Evolutionary conservation across 352 stramenopile species (phyloP).

Genomic region (Phytophthora fragariae): DNA sequence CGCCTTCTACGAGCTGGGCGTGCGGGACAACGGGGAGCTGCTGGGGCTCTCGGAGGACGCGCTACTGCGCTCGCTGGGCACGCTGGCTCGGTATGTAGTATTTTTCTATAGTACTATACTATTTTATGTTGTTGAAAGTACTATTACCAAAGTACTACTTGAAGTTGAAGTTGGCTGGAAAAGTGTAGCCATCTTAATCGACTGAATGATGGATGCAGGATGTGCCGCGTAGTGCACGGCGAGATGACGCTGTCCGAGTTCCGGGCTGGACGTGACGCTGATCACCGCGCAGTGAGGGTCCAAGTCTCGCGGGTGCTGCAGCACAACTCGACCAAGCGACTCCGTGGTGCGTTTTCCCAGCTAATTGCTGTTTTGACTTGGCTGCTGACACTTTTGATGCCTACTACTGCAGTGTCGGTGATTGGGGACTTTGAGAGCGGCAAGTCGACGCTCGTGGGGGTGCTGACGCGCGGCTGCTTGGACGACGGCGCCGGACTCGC

Average conservation of each 20-base stretch:
- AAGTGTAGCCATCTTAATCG: slow-evolving; percentile 13
- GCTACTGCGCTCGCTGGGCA: slow-evolving; percentile 76
- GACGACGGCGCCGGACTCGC: slow-evolving; percentile 89
- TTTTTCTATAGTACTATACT: not conserved
- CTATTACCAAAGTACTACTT: slow-evolving; percentile 14
- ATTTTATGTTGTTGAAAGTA: not conserved
- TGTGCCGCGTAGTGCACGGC: slow-evolving; percentile 78
- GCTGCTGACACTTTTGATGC: not conserved
- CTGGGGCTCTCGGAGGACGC: slow-evolving; percentile 72
- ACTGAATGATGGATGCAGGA: slow-evolving; percentile 42
- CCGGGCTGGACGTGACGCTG: slow-evolving; percentile 44
- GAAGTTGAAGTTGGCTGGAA: slow-evolving; percentile 13
- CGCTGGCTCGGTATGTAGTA: slow-evolving; percentile 53
- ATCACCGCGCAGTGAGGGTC: slow-evolving; percentile 56
- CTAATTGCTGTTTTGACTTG: not conserved
- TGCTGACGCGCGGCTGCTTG: slow-evolving; percentile 84
- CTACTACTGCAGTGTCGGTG: slow-evolving; percentile 63
- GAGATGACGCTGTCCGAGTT: slow-evolving; percentile 76
- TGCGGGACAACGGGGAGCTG: slow-evolving; percentile 83
- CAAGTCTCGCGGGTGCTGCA: slow-evolving; percentile 60
- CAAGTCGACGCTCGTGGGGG: slow-evolving; percentile 91
- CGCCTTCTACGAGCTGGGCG: slow-evolving; percentile 90
- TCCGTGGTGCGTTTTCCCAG: slow-evolving; percentile 49
- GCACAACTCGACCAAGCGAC: slow-evolving; percentile 62
- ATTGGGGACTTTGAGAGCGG: slow-evolving; percentile 89